These are phyloP conservation scores for Neurospora crassa DNA, from an alignment of 2,329 filamentous ascomycete species.

Conservation along the genomic window DNA sequence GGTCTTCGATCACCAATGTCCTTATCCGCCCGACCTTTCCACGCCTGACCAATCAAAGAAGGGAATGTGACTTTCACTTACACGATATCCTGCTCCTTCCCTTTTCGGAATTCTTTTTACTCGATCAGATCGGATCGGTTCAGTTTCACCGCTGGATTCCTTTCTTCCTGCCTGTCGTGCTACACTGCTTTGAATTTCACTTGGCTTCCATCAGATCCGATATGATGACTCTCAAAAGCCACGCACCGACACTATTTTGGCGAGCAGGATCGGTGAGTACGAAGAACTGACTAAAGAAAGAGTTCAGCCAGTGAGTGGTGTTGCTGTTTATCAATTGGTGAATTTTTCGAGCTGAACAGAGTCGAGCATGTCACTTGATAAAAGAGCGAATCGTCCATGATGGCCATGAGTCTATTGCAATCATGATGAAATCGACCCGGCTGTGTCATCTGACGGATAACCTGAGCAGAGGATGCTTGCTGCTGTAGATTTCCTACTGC, in stretches of 20 bases:
- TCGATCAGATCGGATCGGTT: too few species aligned
- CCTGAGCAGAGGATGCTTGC: too few species aligned
- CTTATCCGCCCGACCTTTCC: not conserved
- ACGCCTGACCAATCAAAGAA: not conserved
- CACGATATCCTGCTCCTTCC: not conserved
- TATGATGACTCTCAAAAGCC: too few species aligned
- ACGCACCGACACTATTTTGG: not conserved
- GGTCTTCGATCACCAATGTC: not conserved
- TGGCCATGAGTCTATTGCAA: too few species aligned
- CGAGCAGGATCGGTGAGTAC: not conserved
- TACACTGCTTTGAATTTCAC: not conserved
- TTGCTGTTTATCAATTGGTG: not conserved
- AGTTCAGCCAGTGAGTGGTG: not conserved
- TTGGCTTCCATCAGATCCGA: too few species aligned
- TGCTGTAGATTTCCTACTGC: too few species aligned
- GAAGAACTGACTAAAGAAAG: too few species aligned
- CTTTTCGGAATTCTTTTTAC: not conserved
- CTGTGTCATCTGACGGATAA: too few species aligned
- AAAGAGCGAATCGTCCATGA: too few species aligned
- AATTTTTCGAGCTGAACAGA: too few species aligned
- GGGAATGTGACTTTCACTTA: not conserved
- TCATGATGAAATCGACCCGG: too few species aligned
- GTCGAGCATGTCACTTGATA: too few species aligned
- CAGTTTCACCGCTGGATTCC: not conserved
- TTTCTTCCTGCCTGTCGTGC: not conserved